Conservation (phyloP, 148 eudicot species). For the Rhododendron simsii region DNA sequence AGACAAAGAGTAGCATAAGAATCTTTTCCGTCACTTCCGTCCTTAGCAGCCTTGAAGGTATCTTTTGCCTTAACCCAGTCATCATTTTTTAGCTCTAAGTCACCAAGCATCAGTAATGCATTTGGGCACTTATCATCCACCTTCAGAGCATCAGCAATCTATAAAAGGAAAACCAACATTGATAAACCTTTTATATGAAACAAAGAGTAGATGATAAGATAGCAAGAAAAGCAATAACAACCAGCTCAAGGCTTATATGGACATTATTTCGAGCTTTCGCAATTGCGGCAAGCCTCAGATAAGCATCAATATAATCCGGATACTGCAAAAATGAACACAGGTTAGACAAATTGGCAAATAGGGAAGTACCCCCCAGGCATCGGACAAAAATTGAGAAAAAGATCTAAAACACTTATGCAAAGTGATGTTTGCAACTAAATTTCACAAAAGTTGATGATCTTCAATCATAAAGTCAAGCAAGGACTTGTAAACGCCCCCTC, state of each 20-base stretch:
- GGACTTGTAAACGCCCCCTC: background rate
- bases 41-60: conserved; percentile 91
- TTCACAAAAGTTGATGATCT: background rate
- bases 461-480: background rate
- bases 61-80: conserved; percentile 99
- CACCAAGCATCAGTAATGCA: conserved; percentile 87
- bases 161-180: conserved; percentile 3
- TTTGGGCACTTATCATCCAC: conserved; percentile 80
- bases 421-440: background rate
- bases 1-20: conserved; percentile 88
- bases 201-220: background rate
- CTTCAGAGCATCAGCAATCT: conserved; percentile 85
- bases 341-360: conserved; percentile 4
- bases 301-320: conserved; percentile 87
- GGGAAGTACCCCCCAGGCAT: background rate
- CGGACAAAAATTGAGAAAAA: conserved; percentile 2
- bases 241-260: conserved; percentile 85
- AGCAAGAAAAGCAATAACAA: conserved; percentile 24
- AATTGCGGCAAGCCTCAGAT: conserved; percentile 85
- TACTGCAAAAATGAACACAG: conserved; percentile 39
- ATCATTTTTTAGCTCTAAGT: conserved; percentile 93
- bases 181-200: background rate
- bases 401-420: background rate
- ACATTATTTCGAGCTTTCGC: conserved; percentile 86
- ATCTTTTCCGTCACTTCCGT: conserved; percentile 68